These are phyloP conservation scores for Dictyostelium citrinum DNA, from an alignment of 78 protist species.

Conservation along the genomic window DNA sequence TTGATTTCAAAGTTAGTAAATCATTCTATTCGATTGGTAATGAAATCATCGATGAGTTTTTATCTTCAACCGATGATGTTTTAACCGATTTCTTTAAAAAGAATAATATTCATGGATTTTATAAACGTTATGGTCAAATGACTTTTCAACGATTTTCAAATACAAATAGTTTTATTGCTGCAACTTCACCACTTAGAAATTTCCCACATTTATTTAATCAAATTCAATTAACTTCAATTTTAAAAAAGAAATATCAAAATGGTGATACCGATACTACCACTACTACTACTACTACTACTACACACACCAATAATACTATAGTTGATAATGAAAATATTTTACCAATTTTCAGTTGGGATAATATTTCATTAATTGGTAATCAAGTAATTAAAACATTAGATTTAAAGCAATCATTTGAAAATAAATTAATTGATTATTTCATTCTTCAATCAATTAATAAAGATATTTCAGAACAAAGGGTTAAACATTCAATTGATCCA, in stretches of 20 bases:
- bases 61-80: slow-evolving; percentile 9
- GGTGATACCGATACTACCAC: too few relatives aligned
- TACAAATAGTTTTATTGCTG: background rate
- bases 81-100: background rate
- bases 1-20: background rate
- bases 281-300: too few relatives aligned
- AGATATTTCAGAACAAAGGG: background rate
- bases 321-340: too few relatives aligned
- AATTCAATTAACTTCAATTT: background rate
- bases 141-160: background rate
- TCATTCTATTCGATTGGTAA: background rate
- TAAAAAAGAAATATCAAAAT: background rate
- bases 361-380: background rate
- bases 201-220: slow-evolving; percentile 8
- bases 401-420: background rate
- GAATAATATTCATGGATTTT: background rate
- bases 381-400: background rate
- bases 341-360: background rate
- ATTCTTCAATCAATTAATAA: background rate
- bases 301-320: too few relatives aligned
- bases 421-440: background rate
- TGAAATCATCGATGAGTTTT: background rate
- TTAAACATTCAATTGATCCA: background rate
- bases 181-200: slow-evolving; percentile 10
- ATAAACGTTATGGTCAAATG: background rate